Evolutionary conservation across 1,284 basidiomycete genomes (phyloP).

Genomic region (Boletus subluridellus): DNA sequence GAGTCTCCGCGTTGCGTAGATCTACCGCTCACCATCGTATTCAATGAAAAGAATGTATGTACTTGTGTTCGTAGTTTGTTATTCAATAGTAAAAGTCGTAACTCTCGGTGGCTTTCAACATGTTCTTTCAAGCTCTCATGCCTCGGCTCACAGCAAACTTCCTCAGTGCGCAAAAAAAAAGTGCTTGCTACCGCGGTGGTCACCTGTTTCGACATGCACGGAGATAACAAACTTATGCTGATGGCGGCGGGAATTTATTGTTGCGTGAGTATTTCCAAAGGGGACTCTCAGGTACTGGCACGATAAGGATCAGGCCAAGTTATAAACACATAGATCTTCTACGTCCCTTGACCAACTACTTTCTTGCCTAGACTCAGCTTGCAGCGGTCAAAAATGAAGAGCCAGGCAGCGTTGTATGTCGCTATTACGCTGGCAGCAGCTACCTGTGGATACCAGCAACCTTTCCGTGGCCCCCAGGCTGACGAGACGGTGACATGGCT

Average conservation of each 20-base stretch:
- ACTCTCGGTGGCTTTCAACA: neutral
- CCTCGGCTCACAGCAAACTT: neutral
- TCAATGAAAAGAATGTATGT: slow-evolving; percentile 4
- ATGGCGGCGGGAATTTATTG: neutral
- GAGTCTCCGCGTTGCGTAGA: slow-evolving; percentile 27
- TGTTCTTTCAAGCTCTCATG: neutral
- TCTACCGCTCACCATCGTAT: slow-evolving; percentile 25
- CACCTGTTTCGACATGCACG: neutral
- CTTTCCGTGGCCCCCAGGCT: slow-evolving; percentile 2
- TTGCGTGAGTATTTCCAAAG: neutral
- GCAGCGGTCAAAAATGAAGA: slow-evolving; percentile 13
- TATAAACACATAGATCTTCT: neutral
- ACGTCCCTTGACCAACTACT: neutral
- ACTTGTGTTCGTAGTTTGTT: neutral
- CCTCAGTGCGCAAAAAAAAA: neutral
- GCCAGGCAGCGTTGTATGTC: neutral
- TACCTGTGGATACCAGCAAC: slow-evolving; percentile 13
- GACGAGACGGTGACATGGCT: slow-evolving; percentile 46
- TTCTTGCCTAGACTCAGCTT: neutral
- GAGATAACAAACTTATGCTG: neutral
- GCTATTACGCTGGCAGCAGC: neutral
- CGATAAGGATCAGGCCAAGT: neutral
- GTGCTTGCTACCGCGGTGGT: too few relatives aligned
- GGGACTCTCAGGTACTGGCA: neutral
- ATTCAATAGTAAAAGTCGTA: neutral